Conservation (phyloP, 345 rosid species). For the Syzygium oleosum region DNA sequence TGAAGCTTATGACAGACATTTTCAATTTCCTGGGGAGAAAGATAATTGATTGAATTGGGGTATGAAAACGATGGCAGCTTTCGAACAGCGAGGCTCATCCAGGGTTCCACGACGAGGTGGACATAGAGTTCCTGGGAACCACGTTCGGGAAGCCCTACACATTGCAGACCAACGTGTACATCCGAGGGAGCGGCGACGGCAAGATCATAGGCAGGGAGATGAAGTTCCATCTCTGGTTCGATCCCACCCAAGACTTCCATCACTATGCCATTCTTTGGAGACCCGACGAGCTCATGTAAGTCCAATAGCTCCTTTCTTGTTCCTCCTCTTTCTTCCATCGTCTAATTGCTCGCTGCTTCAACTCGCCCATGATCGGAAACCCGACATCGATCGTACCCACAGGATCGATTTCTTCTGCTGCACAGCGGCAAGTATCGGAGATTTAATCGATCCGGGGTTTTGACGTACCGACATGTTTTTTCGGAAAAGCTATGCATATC, state of each 20-base stretch:
- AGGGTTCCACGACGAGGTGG: slow-evolving; percentile 89
- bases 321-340: not conserved
- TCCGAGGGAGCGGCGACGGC: slow-evolving; percentile 94
- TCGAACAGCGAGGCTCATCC: slow-evolving; percentile 90
- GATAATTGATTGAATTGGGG: not conserved
- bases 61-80: slow-evolving; percentile 30
- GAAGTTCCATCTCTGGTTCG: slow-evolving; percentile 93
- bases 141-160: slow-evolving; percentile 90
- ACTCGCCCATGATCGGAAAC: not conserved
- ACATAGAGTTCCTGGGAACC: slow-evolving; percentile 91
- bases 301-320: not conserved
- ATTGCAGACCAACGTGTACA: slow-evolving; percentile 91
- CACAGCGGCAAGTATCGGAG: not conserved
- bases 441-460: not conserved
- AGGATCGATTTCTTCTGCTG: not conserved
- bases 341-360: not conserved
- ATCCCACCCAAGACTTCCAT: slow-evolving; percentile 76
- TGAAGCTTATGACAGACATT: not conserved
- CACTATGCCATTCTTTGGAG: slow-evolving; percentile 89
- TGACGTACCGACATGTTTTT: not conserved
- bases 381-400: not conserved
- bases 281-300: slow-evolving; percentile 95
- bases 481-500: not conserved
- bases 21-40: not conserved
- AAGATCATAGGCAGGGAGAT: slow-evolving; percentile 86